Percentiles rank a stretch among this genome's conserved stretches.
These are phyloP conservation scores for rapeseed (Brassica napus) DNA, from an alignment of 345 rosid genomes.

Conservation along the genomic window DNA sequence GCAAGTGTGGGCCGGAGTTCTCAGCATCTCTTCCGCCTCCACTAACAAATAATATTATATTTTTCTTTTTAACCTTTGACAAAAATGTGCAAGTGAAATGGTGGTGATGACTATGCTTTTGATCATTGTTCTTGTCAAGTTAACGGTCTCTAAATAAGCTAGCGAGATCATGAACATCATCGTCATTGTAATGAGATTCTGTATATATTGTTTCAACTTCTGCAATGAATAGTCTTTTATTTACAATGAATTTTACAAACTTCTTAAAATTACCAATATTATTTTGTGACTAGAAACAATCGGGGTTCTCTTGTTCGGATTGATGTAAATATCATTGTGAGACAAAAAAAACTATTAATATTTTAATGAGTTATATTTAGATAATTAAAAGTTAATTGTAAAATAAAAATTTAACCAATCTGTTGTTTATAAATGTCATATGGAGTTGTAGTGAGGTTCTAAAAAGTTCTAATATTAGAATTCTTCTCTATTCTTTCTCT, in stretches of 20 bases:
- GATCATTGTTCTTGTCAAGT: slow-evolving; percentile 9
- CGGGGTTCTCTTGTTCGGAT: background rate
- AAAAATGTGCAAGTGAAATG: slow-evolving; percentile 5
- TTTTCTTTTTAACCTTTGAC: background rate
- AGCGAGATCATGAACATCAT: background rate
- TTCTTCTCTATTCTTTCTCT: too few relatives aligned
- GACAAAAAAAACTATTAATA: background rate
- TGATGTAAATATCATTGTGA: background rate
- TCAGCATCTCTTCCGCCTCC: slow-evolving; percentile 21
- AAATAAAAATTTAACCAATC: too few relatives aligned
- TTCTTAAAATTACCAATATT: background rate
- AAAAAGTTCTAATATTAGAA: too few relatives aligned
- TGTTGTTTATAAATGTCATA: too few relatives aligned
- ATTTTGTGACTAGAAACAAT: background rate
- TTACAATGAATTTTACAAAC: background rate
- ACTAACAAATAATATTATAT: slow-evolving; percentile 6
- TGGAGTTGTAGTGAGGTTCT: too few relatives aligned
- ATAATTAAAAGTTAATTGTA: too few relatives aligned
- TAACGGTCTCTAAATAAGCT: slow-evolving; percentile 8
- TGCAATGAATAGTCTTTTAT: background rate
- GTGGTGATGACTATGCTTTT: slow-evolving; percentile 15
- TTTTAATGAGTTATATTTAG: too few relatives aligned
- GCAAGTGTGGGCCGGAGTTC: slow-evolving; percentile 31
- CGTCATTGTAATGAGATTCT: slow-evolving; percentile 10
- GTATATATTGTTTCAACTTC: background rate